These are phyloP conservation scores for Maudiozyma humilis DNA, from an alignment of 1,139 yeast genomes.

Conservation along the genomic window DNA sequence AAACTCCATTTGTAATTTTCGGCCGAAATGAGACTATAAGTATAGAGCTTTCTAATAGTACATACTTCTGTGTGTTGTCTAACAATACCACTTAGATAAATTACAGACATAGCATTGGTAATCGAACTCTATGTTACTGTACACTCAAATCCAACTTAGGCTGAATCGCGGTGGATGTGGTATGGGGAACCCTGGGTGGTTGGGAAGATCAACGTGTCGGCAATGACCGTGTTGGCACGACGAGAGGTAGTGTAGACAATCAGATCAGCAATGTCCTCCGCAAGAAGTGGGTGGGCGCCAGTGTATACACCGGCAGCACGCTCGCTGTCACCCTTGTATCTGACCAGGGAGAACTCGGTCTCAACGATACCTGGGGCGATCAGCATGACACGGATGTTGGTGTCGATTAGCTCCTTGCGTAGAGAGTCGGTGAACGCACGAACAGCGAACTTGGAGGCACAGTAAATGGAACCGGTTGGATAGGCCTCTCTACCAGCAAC, in stretches of 20 bases:
- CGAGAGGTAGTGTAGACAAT: conserved; percentile 67
- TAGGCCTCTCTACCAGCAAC: conserved; percentile 85
- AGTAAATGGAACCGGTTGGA: conserved; percentile 80
- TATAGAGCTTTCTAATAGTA: no score
- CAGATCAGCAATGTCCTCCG: conserved; percentile 75
- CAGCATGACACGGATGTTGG: conserved; percentile 71
- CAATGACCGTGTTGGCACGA: conserved; percentile 66
- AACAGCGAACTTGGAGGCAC: conserved; percentile 82
- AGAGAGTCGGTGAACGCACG: conserved; percentile 67
- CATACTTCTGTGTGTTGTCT: no score
- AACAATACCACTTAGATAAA: no score
- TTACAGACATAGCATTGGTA: no score
- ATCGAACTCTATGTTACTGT: no score
- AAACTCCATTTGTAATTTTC: no score
- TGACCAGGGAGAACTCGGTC: conserved; percentile 73
- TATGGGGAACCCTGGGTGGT: conserved; percentile 70
- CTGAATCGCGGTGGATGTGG: conserved; percentile 41
- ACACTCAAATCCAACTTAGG: no score
- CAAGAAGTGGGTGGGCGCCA: conserved; percentile 64
- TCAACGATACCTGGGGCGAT: conserved; percentile 85
- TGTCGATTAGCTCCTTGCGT: conserved; percentile 68
- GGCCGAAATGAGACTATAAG: no score
- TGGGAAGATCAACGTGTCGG: conserved; percentile 70
- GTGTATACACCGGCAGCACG: conserved; percentile 67
- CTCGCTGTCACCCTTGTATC: conserved; percentile 62